These are phyloP conservation scores for Rhizophagus clarus DNA, from an alignment of 192 early-diverging fungal genomes.

Conservation along the genomic window DNA sequence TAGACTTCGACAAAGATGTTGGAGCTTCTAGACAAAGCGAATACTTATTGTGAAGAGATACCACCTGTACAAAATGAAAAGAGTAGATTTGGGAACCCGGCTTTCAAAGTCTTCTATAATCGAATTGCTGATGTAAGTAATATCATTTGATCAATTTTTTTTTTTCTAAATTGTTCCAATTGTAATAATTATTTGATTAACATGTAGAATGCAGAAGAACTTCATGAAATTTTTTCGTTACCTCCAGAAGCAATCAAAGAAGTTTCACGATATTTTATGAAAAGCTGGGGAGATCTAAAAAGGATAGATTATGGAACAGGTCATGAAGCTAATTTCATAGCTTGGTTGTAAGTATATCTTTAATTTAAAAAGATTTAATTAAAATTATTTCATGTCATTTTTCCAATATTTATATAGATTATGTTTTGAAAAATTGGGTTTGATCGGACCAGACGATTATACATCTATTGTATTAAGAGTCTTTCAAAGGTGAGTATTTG, in stretches of 20 bases:
- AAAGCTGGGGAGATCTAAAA: conserved; percentile 87
- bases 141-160: not conserved
- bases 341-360: conserved; percentile 64
- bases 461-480: conserved; percentile 76
- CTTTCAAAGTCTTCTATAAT: conserved; percentile 90
- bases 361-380: not conserved
- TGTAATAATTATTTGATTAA: not conserved
- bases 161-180: not conserved
- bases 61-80: conserved; percentile 74
- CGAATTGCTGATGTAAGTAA: conserved; percentile 60
- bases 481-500: conserved; percentile 63
- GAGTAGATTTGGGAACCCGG: conserved; percentile 93
- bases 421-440: conserved; percentile 75
- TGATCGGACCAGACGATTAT: conserved; percentile 70
- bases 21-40: conserved; percentile 65
- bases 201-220: conserved; percentile 36
- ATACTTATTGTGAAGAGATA: conserved; percentile 62
- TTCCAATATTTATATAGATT: conserved; percentile 44
- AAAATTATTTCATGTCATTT: not conserved
- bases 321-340: conserved; percentile 92
- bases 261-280: conserved; percentile 74
- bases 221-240: conserved; percentile 38
- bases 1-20: conserved; percentile 62
- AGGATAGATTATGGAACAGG: conserved; percentile 98
- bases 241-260: conserved; percentile 49